Conservation (phyloP, 305 asterid genomes). For the Caryopteris hybrid region DNA sequence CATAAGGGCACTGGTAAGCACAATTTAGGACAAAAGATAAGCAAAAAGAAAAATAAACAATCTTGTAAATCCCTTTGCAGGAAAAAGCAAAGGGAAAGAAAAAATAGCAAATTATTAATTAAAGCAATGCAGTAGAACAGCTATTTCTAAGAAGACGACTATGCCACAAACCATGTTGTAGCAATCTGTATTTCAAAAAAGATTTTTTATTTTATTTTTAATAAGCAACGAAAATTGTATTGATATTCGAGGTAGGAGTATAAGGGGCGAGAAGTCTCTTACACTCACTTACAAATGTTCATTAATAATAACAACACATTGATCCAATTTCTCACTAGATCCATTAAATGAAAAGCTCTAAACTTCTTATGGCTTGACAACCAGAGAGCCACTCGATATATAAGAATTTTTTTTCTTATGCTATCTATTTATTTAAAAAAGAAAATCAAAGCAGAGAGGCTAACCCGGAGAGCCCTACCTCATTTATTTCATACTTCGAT, state of each 20-base stretch:
- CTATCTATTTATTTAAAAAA: no score
- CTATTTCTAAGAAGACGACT: neutral
- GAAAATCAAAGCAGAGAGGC: neutral
- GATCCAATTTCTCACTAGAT: no score
- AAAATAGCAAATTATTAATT: neutral
- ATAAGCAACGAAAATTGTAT: no score
- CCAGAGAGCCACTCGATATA: no score
- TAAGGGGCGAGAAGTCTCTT: no score
- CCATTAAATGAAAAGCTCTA: no score
- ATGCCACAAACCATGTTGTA: slow-evolving; percentile 5
- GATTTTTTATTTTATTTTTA: neutral
- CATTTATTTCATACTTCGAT: slow-evolving; percentile 84
- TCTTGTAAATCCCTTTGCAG: neutral
- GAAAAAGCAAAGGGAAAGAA: neutral
- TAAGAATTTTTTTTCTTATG: no score
- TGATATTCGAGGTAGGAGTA: no score
- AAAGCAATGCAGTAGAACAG: neutral
- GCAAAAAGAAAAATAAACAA: neutral
- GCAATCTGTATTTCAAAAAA: slow-evolving; percentile 4
- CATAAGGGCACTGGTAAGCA: neutral
- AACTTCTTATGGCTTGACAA: no score
- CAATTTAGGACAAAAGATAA: neutral
- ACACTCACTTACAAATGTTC: no score
- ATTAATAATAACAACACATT: no score
- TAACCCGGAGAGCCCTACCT: slow-evolving; percentile 42